phyloP scores from a whole-genome alignment of 2,329 filamentous ascomycete genomes.

The Diaporthe ampelina region DNA sequence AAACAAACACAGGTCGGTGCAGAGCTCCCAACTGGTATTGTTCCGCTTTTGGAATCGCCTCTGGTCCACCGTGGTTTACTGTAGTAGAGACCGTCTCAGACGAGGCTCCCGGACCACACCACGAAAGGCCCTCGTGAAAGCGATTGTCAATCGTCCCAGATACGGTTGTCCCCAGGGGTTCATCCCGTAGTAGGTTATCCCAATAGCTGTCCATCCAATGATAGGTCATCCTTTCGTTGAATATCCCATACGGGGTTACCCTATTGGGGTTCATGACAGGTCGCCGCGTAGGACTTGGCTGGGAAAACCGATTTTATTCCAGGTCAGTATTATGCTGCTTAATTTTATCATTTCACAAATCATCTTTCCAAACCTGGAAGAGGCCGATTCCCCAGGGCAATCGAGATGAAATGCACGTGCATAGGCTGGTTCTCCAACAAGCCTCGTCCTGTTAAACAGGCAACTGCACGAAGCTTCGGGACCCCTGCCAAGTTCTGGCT shows the following conservation, averaged over 20 bases:
- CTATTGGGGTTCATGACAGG: not conserved
- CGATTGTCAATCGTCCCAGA: not conserved
- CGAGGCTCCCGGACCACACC: not conserved
- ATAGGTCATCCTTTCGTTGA: not conserved
- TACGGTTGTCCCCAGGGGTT: not conserved
- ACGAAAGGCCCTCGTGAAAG: not conserved
- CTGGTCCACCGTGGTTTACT: not conserved
- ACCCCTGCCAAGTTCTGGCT: not conserved
- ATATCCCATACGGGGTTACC: not conserved
- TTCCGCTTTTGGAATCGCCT: not conserved
- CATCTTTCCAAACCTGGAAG: not conserved
- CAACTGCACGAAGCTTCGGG: not conserved
- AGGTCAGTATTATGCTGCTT: too few relatives aligned
- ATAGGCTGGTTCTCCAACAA: not conserved
- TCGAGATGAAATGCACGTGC: not conserved
- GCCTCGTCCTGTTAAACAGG: not conserved
- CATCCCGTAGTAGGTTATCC: not conserved
- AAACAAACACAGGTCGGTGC: not conserved
- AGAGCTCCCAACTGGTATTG: not conserved
- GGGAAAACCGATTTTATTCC: too few relatives aligned
- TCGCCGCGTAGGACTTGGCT: not conserved
- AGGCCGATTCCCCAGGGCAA: not conserved
- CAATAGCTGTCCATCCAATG: not conserved
- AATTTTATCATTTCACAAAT: too few relatives aligned
- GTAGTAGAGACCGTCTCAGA: not conserved